Evolutionary conservation across 306 rosid species (phyloP), one percentile per base, ranked within the genome.

Genomic region (Albizia julibrissin): DNA sequence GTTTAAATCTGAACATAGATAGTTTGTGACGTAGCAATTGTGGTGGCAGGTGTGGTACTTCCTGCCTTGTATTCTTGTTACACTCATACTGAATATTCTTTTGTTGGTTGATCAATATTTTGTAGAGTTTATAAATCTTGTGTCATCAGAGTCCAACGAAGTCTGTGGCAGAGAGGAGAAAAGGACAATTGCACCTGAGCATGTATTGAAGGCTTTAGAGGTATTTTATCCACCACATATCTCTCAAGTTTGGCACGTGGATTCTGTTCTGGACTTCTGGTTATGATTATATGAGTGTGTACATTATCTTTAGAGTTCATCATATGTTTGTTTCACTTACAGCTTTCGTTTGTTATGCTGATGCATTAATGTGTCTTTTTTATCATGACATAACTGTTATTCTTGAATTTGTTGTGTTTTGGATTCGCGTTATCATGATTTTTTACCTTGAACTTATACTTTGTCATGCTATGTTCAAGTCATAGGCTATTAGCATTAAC

Each of bases 131-230:
- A 96, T 96, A 90, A 96, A 96, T 85, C 98, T 96, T 1, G 75
- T 96, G 49, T 96, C 99, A 18, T 96, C 99, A 0, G 98, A 96
- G 82, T 96, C 99, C 72, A 96, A 96, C 84, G 99, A 96, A 85
- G 99, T 96, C 81, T 96, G 99, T 86, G 76, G 85, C 84, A 92
- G 93, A 88, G 99, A 92, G 85, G 99, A 96, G 26, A 96, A 92
- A 89, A 89, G 98, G 87, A 96, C 99, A 33, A 96, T 96, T 81
- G 99, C 99, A 62, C 99, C 99, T 9, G 99, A 96, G 87, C 99
- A 96, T 74, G 97, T 96, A 65, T 88, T 96, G 82, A 93, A 92
- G 92, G 97, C 99, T 66, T 87, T 96, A 58, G 82, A 91, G 94
- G 99, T 94, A 44, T 75, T 73, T 85, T 71, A 75, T 50, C 46